These are phyloP conservation scores for Alloascoidea africana DNA, from an alignment of 805 yeast genomes.

Conservation along the genomic window DNA sequence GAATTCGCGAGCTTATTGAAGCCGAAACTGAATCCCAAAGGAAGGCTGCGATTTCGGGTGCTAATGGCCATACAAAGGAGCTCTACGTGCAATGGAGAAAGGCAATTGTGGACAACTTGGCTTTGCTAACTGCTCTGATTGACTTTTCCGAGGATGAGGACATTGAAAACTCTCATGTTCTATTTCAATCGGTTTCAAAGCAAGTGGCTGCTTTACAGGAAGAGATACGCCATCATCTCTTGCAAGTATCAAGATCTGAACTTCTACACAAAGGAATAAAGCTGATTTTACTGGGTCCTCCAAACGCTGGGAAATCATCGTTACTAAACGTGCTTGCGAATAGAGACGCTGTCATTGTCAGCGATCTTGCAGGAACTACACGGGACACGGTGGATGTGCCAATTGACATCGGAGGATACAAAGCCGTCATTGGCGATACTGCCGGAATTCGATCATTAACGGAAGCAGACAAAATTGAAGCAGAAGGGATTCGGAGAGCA, in stretches of 20 bases:
- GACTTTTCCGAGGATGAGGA: conserved; percentile 95
- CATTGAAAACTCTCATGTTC: conserved; percentile 41
- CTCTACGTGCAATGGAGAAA: conserved; percentile 54
- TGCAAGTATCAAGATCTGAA: conserved; percentile 39
- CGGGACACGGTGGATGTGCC: conserved; percentile 78
- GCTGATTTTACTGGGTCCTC: conserved; percentile 70
- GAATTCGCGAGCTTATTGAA: conserved; percentile 74
- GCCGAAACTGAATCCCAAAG: conserved; percentile 92
- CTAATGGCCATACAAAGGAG: conserved; percentile 49
- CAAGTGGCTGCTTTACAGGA: conserved; percentile 25
- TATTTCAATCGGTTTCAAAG: conserved; percentile 33
- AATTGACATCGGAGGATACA: conserved; percentile 69
- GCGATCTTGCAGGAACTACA: conserved; percentile 87
- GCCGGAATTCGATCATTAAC: conserved; percentile 62
- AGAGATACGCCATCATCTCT: conserved; percentile 27
- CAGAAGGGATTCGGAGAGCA: conserved; percentile 74
- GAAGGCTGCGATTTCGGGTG: conserved; percentile 52
- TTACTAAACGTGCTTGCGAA: conserved; percentile 61
- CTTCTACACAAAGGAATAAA: conserved; percentile 60
- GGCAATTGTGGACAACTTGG: conserved; percentile 46
- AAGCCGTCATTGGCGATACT: conserved; percentile 77
- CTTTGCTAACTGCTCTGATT: conserved; percentile 71
- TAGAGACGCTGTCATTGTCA: conserved; percentile 80
- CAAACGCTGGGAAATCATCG: conserved; percentile 94
- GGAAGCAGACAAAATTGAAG: conserved; percentile 40